These are phyloP conservation scores for Leishmania major DNA, from an alignment of 208 protist genomes.

Conservation along the genomic window DNA sequence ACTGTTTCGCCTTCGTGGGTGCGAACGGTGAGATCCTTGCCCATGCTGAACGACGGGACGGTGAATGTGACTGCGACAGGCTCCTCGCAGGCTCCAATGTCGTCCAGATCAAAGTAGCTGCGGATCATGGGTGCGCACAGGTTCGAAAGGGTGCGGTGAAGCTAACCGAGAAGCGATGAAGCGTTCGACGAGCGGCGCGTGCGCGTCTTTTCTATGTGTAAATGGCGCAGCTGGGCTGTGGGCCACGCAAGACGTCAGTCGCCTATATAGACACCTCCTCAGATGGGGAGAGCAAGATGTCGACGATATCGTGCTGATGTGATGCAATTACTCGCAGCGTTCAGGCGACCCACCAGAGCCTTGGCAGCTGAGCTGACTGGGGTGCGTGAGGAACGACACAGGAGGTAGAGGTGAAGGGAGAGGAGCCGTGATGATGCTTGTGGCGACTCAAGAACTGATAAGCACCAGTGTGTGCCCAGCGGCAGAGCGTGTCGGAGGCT, in stretches of 20 bases:
- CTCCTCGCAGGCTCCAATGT: slow-evolving; percentile 55
- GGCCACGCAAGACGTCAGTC: background rate
- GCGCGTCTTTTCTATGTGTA: background rate
- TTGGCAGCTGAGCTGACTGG: background rate
- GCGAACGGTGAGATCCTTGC: slow-evolving; percentile 45
- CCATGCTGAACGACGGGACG: slow-evolving; percentile 56
- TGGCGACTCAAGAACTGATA: background rate
- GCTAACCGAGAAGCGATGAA: background rate
- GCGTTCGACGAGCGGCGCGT: background rate
- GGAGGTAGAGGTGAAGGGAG: background rate
- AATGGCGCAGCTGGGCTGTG: background rate
- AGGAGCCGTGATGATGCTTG: background rate
- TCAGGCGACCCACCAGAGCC: background rate
- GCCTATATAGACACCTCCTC: background rate
- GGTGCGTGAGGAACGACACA: background rate
- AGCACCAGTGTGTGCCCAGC: background rate
- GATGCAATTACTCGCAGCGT: background rate
- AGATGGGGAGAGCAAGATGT: background rate
- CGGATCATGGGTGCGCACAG: slow-evolving; percentile 49
- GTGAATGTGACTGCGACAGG: slow-evolving; percentile 60
- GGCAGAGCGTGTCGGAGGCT: background rate
- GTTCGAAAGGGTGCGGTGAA: background rate
- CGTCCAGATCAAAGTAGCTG: slow-evolving; percentile 74
- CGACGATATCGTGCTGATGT: background rate
- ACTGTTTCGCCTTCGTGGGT: slow-evolving; percentile 44